Base-by-base conservation (phyloP, 352 stramenopile species). In the Phytophthora pini region DNA sequence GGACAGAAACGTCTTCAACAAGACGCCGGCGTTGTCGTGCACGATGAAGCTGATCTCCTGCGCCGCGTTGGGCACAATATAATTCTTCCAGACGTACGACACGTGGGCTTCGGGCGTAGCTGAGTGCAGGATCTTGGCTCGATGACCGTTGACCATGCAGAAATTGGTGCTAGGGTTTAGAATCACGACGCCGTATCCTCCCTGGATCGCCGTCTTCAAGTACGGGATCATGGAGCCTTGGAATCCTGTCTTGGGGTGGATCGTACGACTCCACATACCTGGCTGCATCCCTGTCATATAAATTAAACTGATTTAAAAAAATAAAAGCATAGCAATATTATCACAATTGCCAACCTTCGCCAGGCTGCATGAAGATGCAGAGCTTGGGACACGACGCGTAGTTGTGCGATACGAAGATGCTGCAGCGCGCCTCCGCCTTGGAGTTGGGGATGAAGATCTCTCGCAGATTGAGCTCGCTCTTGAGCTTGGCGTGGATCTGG, bases 371-470 rank as follows among this genome's bases (percentile, higher is more conserved):
- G 64, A 96, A 96, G 58, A 96, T 68, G 50, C 85, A 94, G 26
- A 96, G 73, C 56, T 90, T 89, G 17, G 83, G 74, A 62, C 87
- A 94, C 44, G 83, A 76, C 3, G 84, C 82, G 61, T 94, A 95
- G 62, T 94, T 93, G 46, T 77, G 58, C 26, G 87, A 93, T 11
- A 93, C 82, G 45, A 96, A 96, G 72, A 96, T 89, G 63, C 87
- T 94, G 72, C 88, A 94, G 32, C 83, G 84, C 43, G 88, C 88
- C 55, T 95, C 87, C 20, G 88, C 88, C 60, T 93, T 94, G 57
- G 85, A 89, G 69, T 93, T 95, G 12, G 88, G 88, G 63, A 96
- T 96, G 65, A 90, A 95, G 51, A 93, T 90, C 70, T 96, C 88
- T 61, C 83, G 82, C 56, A 96, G 65, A 20, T 82, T 78, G 15